A percentile compares a stretch with the other conserved stretches of the same genome.
These are phyloP conservation scores for Rosa persica DNA, from an alignment of 306 rosid genomes.

Conservation along the genomic window DNA sequence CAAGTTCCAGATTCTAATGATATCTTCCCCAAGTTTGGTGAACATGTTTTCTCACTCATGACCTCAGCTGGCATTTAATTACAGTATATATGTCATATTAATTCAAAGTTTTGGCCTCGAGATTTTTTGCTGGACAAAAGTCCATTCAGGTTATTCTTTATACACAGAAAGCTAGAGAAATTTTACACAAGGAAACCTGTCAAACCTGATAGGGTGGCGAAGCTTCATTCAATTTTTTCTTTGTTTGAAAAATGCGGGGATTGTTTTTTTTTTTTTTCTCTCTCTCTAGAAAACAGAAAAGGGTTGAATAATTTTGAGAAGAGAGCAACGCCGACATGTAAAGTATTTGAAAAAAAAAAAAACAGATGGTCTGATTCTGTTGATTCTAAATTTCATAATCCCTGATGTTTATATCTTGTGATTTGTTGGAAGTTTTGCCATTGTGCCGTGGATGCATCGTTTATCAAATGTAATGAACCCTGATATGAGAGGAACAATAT, in stretches of 20 bases:
- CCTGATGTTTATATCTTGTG: background rate
- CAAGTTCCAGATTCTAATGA: constrained; percentile 59
- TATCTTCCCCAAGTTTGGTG: constrained; percentile 44
- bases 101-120: constrained; percentile 31
- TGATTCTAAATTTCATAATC: background rate
- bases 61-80: background rate
- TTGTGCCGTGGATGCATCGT: background rate
- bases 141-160: constrained; percentile 8
- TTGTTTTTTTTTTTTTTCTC: background rate
- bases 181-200: constrained; percentile 6
- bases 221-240: background rate
- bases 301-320: background rate
- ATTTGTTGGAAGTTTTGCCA: background rate
- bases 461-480: background rate
- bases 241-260: background rate
- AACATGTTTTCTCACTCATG: constrained; percentile 13
- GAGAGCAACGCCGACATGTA: background rate
- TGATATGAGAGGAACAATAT: background rate
- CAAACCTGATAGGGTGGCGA: background rate
- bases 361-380: background rate
- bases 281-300: background rate
- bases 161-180: background rate
- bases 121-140: constrained; percentile 22
- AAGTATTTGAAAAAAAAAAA: background rate
- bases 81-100: background rate